A percentile compares a stretch with the other conserved stretches of the same genome.
These are phyloP conservation scores for Nitzschia sp. DNA, from an alignment of 108 stramenopile species.

Conservation along the genomic window DNA sequence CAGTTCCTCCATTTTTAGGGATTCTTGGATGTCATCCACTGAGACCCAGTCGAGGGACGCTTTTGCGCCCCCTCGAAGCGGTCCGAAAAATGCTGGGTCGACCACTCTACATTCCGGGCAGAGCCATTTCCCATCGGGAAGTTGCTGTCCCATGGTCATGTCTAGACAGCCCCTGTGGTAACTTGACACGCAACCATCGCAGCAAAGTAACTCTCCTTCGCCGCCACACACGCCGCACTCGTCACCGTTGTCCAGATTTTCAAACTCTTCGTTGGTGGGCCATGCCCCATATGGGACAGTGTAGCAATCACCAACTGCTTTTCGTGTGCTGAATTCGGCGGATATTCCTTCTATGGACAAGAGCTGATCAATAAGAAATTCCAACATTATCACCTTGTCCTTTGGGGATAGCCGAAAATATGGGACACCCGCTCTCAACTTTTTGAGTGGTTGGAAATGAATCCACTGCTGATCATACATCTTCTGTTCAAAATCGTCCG, in stretches of 20 bases:
- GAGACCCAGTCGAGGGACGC: constrained; percentile 73
- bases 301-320: constrained; percentile 1
- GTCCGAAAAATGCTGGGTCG: constrained; percentile 63
- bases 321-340: constrained; percentile 53
- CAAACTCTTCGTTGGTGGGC: constrained; percentile 50
- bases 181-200: constrained; percentile 76
- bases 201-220: constrained; percentile 83
- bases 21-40: constrained; percentile 29
- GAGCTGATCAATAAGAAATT: constrained; percentile 81
- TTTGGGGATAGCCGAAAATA: constrained; percentile 66
- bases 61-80: constrained; percentile 54
- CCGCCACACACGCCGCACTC: constrained; percentile 69
- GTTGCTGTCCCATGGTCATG: constrained; percentile 27
- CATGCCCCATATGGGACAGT: constrained; percentile 38
- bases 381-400: constrained; percentile 65
- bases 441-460: constrained; percentile 62
- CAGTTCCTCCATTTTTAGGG: not conserved
- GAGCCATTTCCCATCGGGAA: constrained; percentile 78
- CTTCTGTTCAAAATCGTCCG: not conserved
- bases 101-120: constrained; percentile 77
- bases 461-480: constrained; percentile 31
- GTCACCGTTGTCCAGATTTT: constrained; percentile 64
- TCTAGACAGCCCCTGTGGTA: constrained; percentile 67
- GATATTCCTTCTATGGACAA: constrained; percentile 54
- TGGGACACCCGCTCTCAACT: constrained; percentile 57